A percentile compares a stretch with the other conserved stretches of the same genome.
Evolutionary conservation across 2,329 filamentous ascomycete species (phyloP).

Genomic region (Cucurbitaria berberidis): DNA sequence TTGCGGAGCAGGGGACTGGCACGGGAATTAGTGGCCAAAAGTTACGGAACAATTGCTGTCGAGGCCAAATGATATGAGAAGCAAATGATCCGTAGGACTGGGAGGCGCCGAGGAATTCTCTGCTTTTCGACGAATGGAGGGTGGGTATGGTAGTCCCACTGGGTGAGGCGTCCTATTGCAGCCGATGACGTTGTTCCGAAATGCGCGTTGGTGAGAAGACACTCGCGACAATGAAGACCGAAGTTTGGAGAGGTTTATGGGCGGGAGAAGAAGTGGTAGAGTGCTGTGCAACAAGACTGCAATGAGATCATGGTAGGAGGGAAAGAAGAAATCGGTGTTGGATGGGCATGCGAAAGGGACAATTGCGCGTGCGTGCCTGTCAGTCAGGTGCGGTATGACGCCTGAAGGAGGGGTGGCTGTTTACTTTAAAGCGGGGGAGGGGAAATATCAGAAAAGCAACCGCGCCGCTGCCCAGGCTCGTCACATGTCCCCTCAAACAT

Average conservation of each 20-base stretch:
- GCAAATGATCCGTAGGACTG: slow-evolving; percentile 1
- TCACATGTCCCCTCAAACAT: slow-evolving; percentile 33
- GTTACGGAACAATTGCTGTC: slow-evolving; percentile 10
- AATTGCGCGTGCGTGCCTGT: slow-evolving; percentile 17
- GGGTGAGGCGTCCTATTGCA: slow-evolving; percentile 4
- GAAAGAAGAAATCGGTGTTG: slow-evolving; percentile 25
- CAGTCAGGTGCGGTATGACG: slow-evolving; percentile 31
- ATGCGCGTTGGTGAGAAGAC: slow-evolving; percentile 15
- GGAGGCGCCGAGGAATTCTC: slow-evolving; percentile 1
- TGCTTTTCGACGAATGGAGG: slow-evolving; percentile 5
- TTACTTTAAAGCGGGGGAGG: slow-evolving; percentile 34
- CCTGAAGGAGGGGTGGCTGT: slow-evolving; percentile 28
- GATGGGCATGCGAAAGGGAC: slow-evolving; percentile 31
- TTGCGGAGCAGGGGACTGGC: background rate
- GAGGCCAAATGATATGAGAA: slow-evolving; percentile 4
- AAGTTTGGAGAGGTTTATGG: slow-evolving; percentile 15
- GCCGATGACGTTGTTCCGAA: slow-evolving; percentile 27
- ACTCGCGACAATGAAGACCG: slow-evolving; percentile 30
- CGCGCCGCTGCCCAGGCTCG: slow-evolving; percentile 19
- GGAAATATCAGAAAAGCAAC: slow-evolving; percentile 18
- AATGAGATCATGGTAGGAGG: slow-evolving; percentile 23
- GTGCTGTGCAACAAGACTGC: slow-evolving; percentile 15
- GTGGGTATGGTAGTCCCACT: slow-evolving; percentile 4
- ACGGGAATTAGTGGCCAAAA: slow-evolving; percentile 2
- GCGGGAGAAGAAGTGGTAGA: slow-evolving; percentile 20